Percentiles rank a stretch among this genome's conserved stretches.
phyloP scores from a whole-genome alignment of 1,284 basidiomycete species.

The Ustilago xerochloae region DNA sequence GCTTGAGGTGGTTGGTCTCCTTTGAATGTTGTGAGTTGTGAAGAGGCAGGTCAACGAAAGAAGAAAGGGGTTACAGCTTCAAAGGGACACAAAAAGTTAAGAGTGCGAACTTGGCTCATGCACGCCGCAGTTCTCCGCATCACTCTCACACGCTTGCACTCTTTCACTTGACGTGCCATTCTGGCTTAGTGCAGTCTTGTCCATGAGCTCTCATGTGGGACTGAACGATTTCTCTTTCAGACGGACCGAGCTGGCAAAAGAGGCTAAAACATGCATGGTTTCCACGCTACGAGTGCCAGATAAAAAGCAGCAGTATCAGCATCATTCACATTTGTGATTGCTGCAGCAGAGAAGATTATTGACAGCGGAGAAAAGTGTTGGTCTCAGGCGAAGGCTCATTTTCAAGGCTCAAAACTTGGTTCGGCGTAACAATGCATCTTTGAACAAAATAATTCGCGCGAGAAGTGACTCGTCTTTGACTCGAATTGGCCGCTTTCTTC shows the following conservation, averaged over 20 bases:
- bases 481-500: neutral
- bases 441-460: neutral
- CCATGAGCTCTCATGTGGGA: too few species aligned
- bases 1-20: too few species aligned
- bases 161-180: too few species aligned
- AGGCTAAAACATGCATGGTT: neutral
- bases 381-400: neutral
- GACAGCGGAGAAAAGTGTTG: neutral
- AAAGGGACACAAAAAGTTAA: neutral
- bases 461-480: neutral
- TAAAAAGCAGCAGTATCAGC: too few species aligned
- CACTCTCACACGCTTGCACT: neutral
- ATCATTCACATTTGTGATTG: too few species aligned
- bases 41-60: neutral
- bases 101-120: neutral
- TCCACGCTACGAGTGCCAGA: neutral
- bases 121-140: neutral
- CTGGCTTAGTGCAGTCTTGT: too few species aligned
- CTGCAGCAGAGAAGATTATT: neutral
- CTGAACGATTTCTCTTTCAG: too few species aligned
- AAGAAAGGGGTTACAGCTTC: slow-evolving; percentile 7
- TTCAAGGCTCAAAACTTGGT: neutral
- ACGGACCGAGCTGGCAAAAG: too few species aligned
- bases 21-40: neutral
- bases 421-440: neutral